Base-by-base conservation (phyloP, 495 filamentous ascomycete species). In the Xylaria flabelliformis region DNA sequence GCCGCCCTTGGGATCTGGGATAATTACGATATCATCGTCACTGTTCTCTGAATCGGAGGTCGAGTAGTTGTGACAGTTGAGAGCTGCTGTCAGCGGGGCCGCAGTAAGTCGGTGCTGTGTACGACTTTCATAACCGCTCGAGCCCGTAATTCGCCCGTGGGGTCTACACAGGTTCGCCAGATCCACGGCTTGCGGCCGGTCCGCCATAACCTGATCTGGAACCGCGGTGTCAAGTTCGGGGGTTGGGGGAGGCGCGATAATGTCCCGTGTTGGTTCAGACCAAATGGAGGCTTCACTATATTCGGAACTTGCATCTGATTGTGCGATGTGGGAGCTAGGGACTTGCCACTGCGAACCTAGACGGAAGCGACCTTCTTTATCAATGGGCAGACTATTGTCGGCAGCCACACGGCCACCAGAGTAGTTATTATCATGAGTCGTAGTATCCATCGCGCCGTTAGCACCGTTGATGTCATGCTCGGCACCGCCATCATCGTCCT, bases 271-370 rank as follows among this genome's bases (percentile, higher is more conserved):
- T 17, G 3, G 53, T 2, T 56, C 8, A 32, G 53, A 6, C 46
- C 69, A 56, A 19, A 34, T 50, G n/a, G 69, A 64, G 1, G 61
- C 69, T 2, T 26, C 0, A 24, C 61, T 50, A 19, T 15, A 44
- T 8, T 44, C 9, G 3, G 59, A 26, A 42, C 69, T 61, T 0
- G 48, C 69, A 4, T 21, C 0, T 1, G 26, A 10, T 21, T 19
- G 19, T 19, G 69, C 61, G 21, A 9, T 9, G 2, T 58, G 34
- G 21, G 69, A 29, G 9, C 3, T 4, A 9, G 69, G 69, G 39
- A 65, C 61, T 51, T 65, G 46, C 69, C 69, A 71, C 24, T 71
- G 69, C 36, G 32, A 15, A 26, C 69, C 69, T 0, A 71, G 69
- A 4, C 26, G 13, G 24, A 71, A 71, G 3, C 8, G n/a, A n/a